phyloP scores from a whole-genome alignment of 768 basidiomycete genomes.

The Cyclocybe cylindracea region DNA sequence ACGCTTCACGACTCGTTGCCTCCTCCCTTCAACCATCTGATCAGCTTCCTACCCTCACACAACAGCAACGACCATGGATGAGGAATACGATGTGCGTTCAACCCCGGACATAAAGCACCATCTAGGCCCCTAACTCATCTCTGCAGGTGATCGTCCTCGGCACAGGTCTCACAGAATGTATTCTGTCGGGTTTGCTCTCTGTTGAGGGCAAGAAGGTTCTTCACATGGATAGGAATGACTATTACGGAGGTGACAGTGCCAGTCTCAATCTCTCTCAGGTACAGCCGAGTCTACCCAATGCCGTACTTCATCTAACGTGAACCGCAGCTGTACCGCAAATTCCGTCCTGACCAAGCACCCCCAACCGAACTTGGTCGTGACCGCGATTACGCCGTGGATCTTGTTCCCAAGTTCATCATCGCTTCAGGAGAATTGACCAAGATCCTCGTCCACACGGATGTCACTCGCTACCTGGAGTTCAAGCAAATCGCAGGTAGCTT shows the following conservation, averaged over 20 bases:
- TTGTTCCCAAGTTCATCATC: constrained; percentile 99
- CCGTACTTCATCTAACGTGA: constrained; percentile 7
- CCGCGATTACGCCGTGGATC: constrained; percentile 96
- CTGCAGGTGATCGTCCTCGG: constrained; percentile 86
- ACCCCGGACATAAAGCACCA: constrained; percentile 14
- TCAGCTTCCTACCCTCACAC: constrained; percentile 23
- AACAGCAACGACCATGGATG: constrained; percentile 74
- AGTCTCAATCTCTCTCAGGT: constrained; percentile 98
- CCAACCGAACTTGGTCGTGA: constrained; percentile 91
- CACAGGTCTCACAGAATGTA: constrained; percentile 97
- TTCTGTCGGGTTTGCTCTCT: constrained; percentile 96
- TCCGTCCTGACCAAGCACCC: constrained; percentile 73
- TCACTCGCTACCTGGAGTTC: constrained; percentile 98
- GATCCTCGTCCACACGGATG: constrained; percentile 98
- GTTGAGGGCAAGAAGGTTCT: constrained; percentile 99
- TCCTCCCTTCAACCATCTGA: constrained; percentile 14
- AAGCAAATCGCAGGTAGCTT: constrained; percentile 99
- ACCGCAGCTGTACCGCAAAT: constrained; percentile 90
- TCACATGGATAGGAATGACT: constrained; percentile 98
- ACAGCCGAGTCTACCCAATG: constrained; percentile 2
- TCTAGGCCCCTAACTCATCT: neutral
- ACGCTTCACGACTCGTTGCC: constrained; percentile 13
- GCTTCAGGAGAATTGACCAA: constrained; percentile 96
- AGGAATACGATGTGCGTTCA: constrained; percentile 88
- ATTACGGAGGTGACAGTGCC: constrained; percentile 97